A percentile compares a stretch with the other conserved stretches of the same genome.
phyloP scores from a whole-genome alignment of 78 protist genomes.

The Dictyostelium intermedium region DNA sequence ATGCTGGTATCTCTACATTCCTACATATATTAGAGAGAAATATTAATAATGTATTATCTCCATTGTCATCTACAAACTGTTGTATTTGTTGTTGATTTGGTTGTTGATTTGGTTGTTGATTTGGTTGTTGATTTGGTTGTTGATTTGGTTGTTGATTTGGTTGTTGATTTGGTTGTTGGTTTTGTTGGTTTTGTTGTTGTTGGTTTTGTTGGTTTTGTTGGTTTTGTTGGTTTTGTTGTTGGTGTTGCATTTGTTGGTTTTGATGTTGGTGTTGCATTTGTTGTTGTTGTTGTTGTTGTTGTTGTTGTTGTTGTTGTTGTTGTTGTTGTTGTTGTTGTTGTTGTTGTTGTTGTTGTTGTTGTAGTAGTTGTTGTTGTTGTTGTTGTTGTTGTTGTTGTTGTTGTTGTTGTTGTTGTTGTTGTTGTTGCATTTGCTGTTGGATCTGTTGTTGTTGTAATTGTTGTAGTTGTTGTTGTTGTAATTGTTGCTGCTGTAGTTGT shows the following conservation, averaged over 20 bases:
- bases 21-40: not conserved
- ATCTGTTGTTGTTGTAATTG: not conserved
- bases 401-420: not conserved
- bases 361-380: not conserved
- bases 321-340: not conserved
- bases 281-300: not conserved
- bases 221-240: not conserved
- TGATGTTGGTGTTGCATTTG: not conserved
- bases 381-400: not conserved
- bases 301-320: not conserved
- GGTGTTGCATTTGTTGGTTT: not conserved
- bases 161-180: not conserved
- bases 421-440: not conserved
- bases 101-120: not conserved
- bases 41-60: not conserved
- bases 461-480: not conserved
- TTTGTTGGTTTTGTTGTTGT: not conserved
- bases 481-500: conserved; percentile 23
- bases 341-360: not conserved
- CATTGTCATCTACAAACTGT: not conserved
- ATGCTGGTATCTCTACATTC: not conserved
- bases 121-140: not conserved
- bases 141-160: not conserved
- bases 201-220: not conserved
- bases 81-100: not conserved